A percentile compares a stretch with the other conserved stretches of the same genome.
Evolutionary conservation across 148 eudicot genomes (phyloP).

Genomic region (Agrostemma githago): DNA sequence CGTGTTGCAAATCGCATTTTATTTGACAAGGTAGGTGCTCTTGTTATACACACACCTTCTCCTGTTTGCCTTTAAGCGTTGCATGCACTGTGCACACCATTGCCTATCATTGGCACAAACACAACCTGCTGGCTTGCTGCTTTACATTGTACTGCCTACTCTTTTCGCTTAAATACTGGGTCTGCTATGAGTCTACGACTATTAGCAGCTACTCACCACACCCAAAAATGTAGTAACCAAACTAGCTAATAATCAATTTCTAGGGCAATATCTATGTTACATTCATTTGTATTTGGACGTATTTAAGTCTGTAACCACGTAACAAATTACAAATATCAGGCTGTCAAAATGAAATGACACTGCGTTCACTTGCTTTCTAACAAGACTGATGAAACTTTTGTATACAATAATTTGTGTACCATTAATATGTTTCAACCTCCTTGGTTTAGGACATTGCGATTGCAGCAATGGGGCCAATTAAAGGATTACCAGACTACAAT

Average conservation of each 20-base stretch:
- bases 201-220: background rate
- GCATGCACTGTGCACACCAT: background rate
- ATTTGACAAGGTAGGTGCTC: slow-evolving; percentile 47
- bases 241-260: background rate
- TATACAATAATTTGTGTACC: background rate
- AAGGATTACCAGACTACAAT: slow-evolving; percentile 45
- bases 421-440: background rate
- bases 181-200: too few species aligned
- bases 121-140: background rate
- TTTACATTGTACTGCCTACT: background rate
- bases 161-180: background rate
- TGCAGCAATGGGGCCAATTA: slow-evolving; percentile 47
- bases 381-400: background rate
- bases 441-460: slow-evolving; percentile 40
- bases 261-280: background rate
- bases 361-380: too few species aligned
- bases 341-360: too few species aligned
- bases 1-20: slow-evolving; percentile 59
- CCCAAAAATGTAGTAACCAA: background rate
- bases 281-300: background rate
- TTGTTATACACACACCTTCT: background rate
- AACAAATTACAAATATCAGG: too few species aligned
- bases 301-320: too few species aligned
- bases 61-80: background rate
- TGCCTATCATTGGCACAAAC: background rate